Conservation (phyloP, 352 stramenopile species). For the Phytophthora sansomeana region DNA sequence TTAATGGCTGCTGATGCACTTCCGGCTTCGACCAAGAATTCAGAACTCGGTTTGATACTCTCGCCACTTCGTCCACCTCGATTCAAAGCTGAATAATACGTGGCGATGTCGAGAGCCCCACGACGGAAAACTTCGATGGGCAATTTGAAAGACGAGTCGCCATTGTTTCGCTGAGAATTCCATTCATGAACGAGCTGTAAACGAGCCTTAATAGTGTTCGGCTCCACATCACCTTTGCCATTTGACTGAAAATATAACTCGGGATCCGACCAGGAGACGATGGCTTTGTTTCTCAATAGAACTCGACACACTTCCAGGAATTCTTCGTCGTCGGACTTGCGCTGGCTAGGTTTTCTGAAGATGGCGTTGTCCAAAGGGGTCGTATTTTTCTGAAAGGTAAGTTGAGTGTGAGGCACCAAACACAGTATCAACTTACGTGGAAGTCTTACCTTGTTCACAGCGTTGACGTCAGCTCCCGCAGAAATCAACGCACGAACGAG, state of each 20-base stretch:
- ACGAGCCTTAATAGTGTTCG: conserved; percentile 3
- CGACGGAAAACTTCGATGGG: conserved; percentile 22
- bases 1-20: too few species aligned
- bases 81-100: conserved; percentile 17
- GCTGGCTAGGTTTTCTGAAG: conserved; percentile 9
- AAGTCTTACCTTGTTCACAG: conserved; percentile 12
- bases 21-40: too few species aligned
- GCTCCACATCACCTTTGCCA: background rate
- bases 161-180: conserved; percentile 8
- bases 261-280: conserved; percentile 2
- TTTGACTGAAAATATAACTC: conserved; percentile 8
- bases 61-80: conserved; percentile 2
- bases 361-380: conserved; percentile 16
- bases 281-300: conserved; percentile 6
- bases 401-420: background rate
- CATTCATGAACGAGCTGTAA: conserved; percentile 17
- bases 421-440: background rate
- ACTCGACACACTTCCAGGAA: conserved; percentile 17
- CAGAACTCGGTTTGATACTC: background rate
- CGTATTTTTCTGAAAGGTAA: conserved; percentile 8
- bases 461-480: conserved; percentile 11
- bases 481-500: conserved; percentile 11
- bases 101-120: conserved; percentile 5
- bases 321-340: conserved; percentile 9
- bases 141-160: conserved; percentile 1